These are phyloP conservation scores for Chalciporus pseudorubinellus DNA, from an alignment of 768 basidiomycete species.

Conservation along the genomic window DNA sequence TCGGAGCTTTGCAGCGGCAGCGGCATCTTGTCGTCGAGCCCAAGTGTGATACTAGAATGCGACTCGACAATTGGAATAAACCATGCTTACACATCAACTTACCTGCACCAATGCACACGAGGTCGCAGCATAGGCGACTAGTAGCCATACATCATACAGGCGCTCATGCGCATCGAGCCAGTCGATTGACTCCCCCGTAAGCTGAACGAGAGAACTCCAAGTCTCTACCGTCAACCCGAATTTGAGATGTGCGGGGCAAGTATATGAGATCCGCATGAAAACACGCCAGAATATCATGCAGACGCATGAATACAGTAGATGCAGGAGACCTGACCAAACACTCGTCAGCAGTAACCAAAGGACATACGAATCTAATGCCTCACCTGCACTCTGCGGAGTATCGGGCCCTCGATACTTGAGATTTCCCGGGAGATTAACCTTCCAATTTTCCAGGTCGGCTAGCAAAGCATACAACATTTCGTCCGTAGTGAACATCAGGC, in stretches of 20 bases:
- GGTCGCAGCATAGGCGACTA: conserved; percentile 85
- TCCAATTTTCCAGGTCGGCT: conserved; percentile 73
- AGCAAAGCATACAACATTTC: conserved; percentile 66
- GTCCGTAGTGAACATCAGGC: conserved; percentile 81
- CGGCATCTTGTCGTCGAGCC: conserved; percentile 76
- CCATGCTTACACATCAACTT: conserved; percentile 19
- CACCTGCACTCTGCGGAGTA: conserved; percentile 65
- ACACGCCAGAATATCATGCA: conserved; percentile 98
- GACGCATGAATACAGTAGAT: conserved; percentile 84
- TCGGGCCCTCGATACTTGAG: conserved; percentile 75
- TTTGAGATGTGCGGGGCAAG: conserved; percentile 85
- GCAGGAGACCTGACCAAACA: conserved; percentile 65
- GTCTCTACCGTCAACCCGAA: conserved; percentile 78
- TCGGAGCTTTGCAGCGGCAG: conserved; percentile 70
- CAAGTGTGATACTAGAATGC: conserved; percentile 83
- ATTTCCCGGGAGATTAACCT: conserved; percentile 69
- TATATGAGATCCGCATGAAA: conserved; percentile 96
- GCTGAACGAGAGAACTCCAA: conserved; percentile 69
- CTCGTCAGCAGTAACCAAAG: conserved; percentile 2
- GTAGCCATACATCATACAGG: conserved; percentile 82
- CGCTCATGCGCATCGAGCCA: conserved; percentile 84
- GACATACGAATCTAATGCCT: conserved; percentile 20
- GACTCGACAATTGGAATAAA: conserved; percentile 7
- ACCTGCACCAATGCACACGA: conserved; percentile 91
- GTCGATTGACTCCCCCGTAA: conserved; percentile 81